These are phyloP conservation scores for Sungouiella thailandica DNA, from an alignment of 805 yeast species.

Conservation along the genomic window DNA sequence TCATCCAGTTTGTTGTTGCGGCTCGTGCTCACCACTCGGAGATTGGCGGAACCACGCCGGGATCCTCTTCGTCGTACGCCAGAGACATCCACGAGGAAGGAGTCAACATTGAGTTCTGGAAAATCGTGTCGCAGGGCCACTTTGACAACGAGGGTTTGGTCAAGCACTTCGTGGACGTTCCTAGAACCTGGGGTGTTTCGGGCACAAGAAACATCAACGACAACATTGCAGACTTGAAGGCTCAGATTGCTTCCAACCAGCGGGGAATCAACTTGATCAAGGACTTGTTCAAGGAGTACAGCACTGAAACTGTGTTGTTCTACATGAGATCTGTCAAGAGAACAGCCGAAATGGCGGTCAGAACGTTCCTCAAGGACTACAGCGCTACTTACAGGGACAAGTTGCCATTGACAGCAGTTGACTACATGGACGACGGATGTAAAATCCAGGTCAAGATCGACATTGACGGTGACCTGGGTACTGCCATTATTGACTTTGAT, in stretches of 20 bases:
- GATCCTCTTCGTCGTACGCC: conserved; percentile 16
- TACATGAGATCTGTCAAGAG: conserved; percentile 1
- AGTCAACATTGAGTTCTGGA: conserved; percentile 17
- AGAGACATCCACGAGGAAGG: conserved; percentile 20
- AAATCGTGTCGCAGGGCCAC: conserved; percentile 13
- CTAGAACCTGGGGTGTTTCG: conserved; percentile 15
- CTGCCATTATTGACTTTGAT: conserved; percentile 60
- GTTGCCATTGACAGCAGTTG: conserved; percentile 13
- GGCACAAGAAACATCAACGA: conserved; percentile 19
- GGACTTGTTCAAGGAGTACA: conserved; percentile 2
- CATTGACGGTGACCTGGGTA: conserved; percentile 20
- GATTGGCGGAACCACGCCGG: conserved; percentile 20
- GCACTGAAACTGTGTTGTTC: neutral
- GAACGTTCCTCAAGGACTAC: conserved; percentile 11
- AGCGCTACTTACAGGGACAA: conserved; percentile 39
- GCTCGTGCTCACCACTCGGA: conserved; percentile 23
- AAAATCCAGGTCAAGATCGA: conserved; percentile 3
- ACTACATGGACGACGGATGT: conserved; percentile 1
- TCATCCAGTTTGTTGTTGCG: conserved; percentile 13
- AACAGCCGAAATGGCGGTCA: conserved; percentile 11
- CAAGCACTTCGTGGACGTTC: conserved; percentile 14
- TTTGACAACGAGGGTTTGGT: conserved; percentile 16
- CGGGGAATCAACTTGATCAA: conserved; percentile 2
- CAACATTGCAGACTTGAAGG: conserved; percentile 54
- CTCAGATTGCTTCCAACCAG: conserved; percentile 85